Conservation (phyloP, 345 rosid genomes). For the Gossypium thurberi region DNA sequence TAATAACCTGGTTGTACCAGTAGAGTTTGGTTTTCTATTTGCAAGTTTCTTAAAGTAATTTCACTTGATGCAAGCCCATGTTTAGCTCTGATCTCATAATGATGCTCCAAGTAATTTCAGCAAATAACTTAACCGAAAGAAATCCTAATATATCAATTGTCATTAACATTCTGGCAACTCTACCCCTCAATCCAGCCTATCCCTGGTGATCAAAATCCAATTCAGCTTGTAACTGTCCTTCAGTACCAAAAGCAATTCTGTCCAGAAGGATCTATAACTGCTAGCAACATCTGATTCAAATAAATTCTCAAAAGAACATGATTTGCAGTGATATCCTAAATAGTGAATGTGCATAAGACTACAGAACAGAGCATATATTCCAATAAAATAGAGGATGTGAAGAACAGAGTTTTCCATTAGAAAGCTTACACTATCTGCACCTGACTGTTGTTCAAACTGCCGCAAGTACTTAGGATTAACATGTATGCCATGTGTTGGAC, state of each 20-base stretch:
- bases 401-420: constrained; percentile 1
- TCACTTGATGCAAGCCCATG: not conserved
- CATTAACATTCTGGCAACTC: not conserved
- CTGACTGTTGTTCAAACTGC: constrained; percentile 64
- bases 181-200: not conserved
- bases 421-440: constrained; percentile 63
- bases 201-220: not conserved
- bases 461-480: constrained; percentile 94
- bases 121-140: not conserved
- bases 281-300: constrained; percentile 2
- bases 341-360: not conserved
- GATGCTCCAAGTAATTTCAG: not conserved
- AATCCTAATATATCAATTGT: not conserved
- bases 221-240: not conserved
- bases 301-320: not conserved
- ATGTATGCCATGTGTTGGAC: constrained; percentile 86
- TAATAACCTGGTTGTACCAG: not conserved
- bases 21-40: not conserved
- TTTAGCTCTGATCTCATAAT: not conserved
- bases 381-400: not conserved
- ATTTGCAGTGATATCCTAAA: not conserved
- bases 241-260: not conserved
- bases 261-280: not conserved
- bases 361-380: not conserved
- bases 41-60: not conserved